phyloP scores from a whole-genome alignment of 169 alveolate genomes.

The Eimeria acervulina region DNA sequence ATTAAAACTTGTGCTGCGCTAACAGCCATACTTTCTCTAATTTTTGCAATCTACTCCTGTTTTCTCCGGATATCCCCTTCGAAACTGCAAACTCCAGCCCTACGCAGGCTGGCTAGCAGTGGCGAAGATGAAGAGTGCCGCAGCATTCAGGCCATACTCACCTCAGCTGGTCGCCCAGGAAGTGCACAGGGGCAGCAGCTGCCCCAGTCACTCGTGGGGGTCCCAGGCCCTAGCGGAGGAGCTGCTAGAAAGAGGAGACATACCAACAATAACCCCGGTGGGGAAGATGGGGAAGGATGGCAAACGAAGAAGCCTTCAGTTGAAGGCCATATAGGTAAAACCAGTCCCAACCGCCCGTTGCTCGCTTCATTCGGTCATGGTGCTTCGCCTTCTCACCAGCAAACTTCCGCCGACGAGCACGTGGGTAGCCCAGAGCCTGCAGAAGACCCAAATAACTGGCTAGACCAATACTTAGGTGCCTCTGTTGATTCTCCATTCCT shows the following conservation, averaged over 20 bases:
- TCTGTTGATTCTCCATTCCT: not conserved
- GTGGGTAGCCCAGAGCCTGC: not conserved
- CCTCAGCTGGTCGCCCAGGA: not conserved
- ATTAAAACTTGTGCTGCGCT: not conserved
- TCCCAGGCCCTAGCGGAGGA: not conserved
- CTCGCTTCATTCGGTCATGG: not conserved
- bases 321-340: not conserved
- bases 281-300: not conserved
- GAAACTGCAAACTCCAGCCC: not conserved
- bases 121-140: not conserved
- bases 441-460: not conserved
- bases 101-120: slow-evolving; percentile 4
- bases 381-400: not conserved
- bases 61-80: not conserved
- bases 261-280: not conserved
- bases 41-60: not conserved
- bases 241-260: not conserved
- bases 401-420: not conserved
- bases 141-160: not conserved
- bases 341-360: not conserved
- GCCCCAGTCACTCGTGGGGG: not conserved
- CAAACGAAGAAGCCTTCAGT: not conserved
- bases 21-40: not conserved
- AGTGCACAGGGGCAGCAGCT: not conserved
- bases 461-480: not conserved